Conservation (phyloP, 371 early-diverging fungal species). For the Rhizopus arrhizus region DNA sequence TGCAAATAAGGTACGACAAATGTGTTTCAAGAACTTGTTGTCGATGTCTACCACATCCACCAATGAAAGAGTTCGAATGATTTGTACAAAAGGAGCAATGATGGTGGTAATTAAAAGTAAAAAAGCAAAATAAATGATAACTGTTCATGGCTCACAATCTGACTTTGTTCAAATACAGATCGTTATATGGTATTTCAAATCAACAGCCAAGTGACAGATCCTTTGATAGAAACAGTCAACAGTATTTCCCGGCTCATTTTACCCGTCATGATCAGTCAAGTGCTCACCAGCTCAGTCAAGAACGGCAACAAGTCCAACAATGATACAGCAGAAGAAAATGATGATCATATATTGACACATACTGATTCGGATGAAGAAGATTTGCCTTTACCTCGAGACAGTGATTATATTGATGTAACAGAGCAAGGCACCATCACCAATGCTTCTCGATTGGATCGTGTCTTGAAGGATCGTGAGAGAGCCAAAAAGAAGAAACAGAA, state of each 20-base stretch:
- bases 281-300: constrained; percentile 17
- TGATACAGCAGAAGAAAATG: not conserved
- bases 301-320: not conserved
- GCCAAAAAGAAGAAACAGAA: constrained; percentile 6
- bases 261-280: constrained; percentile 43
- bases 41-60: constrained; percentile 28
- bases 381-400: constrained; percentile 8
- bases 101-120: constrained; percentile 47
- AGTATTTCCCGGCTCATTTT: constrained; percentile 23
- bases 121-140: not conserved
- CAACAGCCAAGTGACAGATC: constrained; percentile 40
- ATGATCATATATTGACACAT: not conserved
- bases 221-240: constrained; percentile 38
- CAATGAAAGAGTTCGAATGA: constrained; percentile 46
- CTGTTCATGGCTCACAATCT: not conserved
- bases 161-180: constrained; percentile 14
- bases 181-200: constrained; percentile 34
- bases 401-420: constrained; percentile 34
- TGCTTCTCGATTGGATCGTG: constrained; percentile 26
- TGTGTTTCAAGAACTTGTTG: constrained; percentile 39
- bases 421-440: constrained; percentile 32
- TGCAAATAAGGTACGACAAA: constrained; percentile 36
- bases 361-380: constrained; percentile 6
- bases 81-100: constrained; percentile 41
- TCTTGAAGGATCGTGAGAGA: constrained; percentile 16